These are phyloP conservation scores for Parasitella parasitica DNA, from an alignment of 371 early-diverging fungal species.

Conservation along the genomic window DNA sequence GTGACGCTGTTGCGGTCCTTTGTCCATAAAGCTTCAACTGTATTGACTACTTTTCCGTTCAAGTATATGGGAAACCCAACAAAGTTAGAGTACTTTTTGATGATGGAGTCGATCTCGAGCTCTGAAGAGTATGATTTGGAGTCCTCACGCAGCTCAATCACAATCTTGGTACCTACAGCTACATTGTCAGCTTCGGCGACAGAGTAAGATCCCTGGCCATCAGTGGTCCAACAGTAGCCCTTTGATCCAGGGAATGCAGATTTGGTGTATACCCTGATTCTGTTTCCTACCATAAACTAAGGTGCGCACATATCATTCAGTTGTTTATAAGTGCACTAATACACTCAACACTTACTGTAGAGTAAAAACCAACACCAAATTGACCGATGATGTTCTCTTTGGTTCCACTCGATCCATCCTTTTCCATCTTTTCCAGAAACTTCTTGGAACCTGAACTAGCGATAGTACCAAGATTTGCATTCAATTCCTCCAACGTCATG, in stretches of 20 bases:
- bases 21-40: constrained; percentile 95
- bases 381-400: constrained; percentile 94
- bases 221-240: constrained; percentile 84
- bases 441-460: constrained; percentile 92
- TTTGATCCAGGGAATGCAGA: constrained; percentile 71
- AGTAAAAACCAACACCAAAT: constrained; percentile 95
- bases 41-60: constrained; percentile 77
- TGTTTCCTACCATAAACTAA: constrained; percentile 86
- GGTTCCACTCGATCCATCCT: constrained; percentile 56
- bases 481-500: constrained; percentile 94
- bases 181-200: constrained; percentile 78
- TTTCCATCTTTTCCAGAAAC: constrained; percentile 82
- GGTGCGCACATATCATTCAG: too few species aligned
- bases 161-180: constrained; percentile 91
- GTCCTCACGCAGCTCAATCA: constrained; percentile 90
- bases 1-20: constrained; percentile 75
- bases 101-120: constrained; percentile 69
- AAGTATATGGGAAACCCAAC: constrained; percentile 94
- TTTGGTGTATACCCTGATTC: constrained; percentile 80
- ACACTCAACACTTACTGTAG: constrained; percentile 50
- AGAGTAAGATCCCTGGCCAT: constrained; percentile 80
- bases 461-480: constrained; percentile 94
- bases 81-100: constrained; percentile 97
- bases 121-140: constrained; percentile 84
- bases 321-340: too few species aligned